phyloP scores from a whole-genome alignment of 306 rosid genomes.

The Herpetospermum pedunculosum region DNA sequence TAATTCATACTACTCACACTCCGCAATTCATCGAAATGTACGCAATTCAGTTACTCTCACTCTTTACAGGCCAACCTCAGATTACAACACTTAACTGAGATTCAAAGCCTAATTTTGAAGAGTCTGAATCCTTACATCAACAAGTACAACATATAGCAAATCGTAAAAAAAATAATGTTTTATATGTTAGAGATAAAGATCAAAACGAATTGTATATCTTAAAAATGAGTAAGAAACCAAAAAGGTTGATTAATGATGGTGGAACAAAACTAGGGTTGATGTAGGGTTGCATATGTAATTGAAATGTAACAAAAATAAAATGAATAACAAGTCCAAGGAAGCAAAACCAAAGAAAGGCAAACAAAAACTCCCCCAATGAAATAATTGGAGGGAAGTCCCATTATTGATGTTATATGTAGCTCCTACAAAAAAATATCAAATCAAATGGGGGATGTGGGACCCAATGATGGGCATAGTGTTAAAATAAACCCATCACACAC shows the following conservation, averaged over 20 bases:
- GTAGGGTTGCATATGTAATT: not conserved
- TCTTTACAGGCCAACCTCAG: too few species aligned
- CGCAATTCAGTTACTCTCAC: too few species aligned
- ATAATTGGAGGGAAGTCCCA: constrained; percentile 1
- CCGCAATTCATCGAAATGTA: too few species aligned
- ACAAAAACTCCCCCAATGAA: not conserved
- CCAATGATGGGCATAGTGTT: not conserved
- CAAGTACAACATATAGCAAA: too few species aligned
- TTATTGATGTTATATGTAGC: not conserved
- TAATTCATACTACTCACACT: too few species aligned
- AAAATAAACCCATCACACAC: not conserved
- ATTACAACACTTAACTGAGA: too few species aligned
- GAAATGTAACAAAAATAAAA: not conserved
- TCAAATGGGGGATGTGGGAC: not conserved
- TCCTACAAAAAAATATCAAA: not conserved
- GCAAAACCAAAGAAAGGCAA: constrained; percentile 9
- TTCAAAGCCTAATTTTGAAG: too few species aligned
- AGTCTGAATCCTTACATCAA: too few species aligned
- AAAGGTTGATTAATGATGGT: not conserved
- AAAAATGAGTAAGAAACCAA: too few species aligned
- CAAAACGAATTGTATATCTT: too few species aligned
- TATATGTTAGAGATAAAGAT: too few species aligned
- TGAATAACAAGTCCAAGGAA: constrained; percentile 2
- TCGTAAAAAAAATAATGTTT: too few species aligned
- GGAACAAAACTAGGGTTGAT: not conserved